Percentiles rank a stretch among this genome's conserved stretches.
These are phyloP conservation scores for Gossypium davidsonii DNA, from an alignment of 441 rosid species.

Conservation along the genomic window DNA sequence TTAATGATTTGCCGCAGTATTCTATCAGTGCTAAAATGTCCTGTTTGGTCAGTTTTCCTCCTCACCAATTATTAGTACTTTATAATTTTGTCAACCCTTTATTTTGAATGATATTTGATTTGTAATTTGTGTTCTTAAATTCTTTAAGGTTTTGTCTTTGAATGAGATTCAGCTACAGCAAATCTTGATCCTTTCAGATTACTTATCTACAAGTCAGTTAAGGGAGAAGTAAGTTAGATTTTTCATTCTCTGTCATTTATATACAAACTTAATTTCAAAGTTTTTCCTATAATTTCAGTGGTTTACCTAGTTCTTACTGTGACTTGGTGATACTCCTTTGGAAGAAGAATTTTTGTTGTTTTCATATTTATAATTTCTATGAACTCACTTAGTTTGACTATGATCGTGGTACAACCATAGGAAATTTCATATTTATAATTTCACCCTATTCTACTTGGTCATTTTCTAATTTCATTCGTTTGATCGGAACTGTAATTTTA, in stretches of 20 bases:
- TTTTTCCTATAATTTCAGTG: not conserved
- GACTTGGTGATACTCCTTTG: not conserved
- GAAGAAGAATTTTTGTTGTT: not conserved
- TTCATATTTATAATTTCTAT: not conserved
- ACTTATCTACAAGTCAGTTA: conserved; percentile 57
- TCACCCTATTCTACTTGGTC: not conserved
- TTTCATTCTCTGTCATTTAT: conserved; percentile 10
- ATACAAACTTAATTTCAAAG: not conserved
- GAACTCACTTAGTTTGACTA: not conserved
- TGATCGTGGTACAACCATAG: not conserved
- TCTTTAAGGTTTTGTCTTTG: conserved; percentile 50
- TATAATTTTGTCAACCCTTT: not conserved
- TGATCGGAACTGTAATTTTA: not conserved
- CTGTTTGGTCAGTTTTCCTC: conserved; percentile 52
- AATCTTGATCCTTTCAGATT: conserved; percentile 62
- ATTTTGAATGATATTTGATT: conserved; percentile 8
- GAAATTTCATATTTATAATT: conserved; percentile 8
- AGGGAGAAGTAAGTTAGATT: conserved; percentile 70
- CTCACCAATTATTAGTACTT: not conserved
- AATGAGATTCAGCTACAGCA: conserved; percentile 76
- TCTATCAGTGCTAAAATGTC: conserved; percentile 62
- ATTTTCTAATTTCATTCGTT: conserved; percentile 2
- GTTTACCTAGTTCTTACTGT: not conserved
- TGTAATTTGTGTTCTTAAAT: conserved; percentile 18
- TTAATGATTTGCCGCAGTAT: conserved; percentile 71